Evolutionary conservation across 768 basidiomycete species (phyloP).

Genomic region (Serendipita sp.): DNA sequence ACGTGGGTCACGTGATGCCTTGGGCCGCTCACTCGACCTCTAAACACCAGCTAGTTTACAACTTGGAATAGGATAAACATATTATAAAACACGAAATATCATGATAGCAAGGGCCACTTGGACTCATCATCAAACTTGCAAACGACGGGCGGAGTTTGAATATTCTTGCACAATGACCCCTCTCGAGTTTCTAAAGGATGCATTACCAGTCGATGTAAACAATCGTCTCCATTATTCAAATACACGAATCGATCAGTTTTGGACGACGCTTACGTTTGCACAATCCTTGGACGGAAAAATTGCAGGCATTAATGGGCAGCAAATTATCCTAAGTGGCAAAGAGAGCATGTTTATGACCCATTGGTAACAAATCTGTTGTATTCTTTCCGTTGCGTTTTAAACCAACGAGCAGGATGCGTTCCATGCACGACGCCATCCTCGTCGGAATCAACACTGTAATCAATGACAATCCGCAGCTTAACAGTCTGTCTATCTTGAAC

Average conservation of each 20-base stretch:
- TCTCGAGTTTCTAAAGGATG: too few species aligned
- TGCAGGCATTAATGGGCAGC: constrained; percentile 52
- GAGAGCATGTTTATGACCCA: constrained; percentile 93
- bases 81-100: too few species aligned
- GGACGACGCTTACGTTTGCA: constrained; percentile 29
- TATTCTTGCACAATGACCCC: too few species aligned
- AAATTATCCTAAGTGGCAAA: constrained; percentile 66
- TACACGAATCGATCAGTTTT: constrained; percentile 16
- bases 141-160: too few species aligned
- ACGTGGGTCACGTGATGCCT: too few species aligned
- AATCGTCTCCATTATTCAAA: too few species aligned
- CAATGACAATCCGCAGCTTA: constrained; percentile 90
- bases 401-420: constrained; percentile 51
- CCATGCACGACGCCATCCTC: constrained; percentile 84
- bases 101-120: too few species aligned
- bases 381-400: neutral
- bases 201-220: too few species aligned
- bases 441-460: constrained; percentile 80
- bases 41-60: too few species aligned
- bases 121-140: too few species aligned
- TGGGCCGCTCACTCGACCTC: too few species aligned
- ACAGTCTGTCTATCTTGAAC: constrained; percentile 35
- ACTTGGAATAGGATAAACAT: too few species aligned
- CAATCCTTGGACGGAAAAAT: constrained; percentile 58
- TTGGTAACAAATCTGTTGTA: constrained; percentile 35